Evolutionary conservation across 805 yeast genomes (phyloP).

Genomic region (Monosporozyma solicola): DNA sequence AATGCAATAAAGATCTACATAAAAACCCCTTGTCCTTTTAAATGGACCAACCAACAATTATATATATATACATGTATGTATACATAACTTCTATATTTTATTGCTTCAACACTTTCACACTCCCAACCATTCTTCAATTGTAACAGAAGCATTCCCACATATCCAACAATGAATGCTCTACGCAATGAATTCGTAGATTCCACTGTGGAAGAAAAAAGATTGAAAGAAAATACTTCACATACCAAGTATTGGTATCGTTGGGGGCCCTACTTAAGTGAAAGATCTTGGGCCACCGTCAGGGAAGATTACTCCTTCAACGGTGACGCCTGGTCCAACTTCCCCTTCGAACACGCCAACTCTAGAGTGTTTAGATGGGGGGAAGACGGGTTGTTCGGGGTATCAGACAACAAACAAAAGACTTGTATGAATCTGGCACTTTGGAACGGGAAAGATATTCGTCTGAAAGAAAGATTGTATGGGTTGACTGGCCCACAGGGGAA

Average conservation of each 20-base stretch:
- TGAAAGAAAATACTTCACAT: constrained; percentile 28
- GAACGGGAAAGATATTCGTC: constrained; percentile 80
- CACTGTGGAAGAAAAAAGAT: constrained; percentile 31
- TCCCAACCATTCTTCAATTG: too few relatives aligned
- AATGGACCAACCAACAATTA: too few relatives aligned
- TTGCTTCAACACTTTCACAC: too few relatives aligned
- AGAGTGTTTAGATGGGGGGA: constrained; percentile 93
- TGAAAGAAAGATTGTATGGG: constrained; percentile 83
- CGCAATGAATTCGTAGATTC: constrained; percentile 18
- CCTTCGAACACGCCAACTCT: constrained; percentile 74
- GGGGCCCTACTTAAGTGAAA: constrained; percentile 87
- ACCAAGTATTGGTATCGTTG: constrained; percentile 69
- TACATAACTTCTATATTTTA: neutral
- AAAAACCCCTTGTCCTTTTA: too few relatives aligned
- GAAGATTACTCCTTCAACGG: constrained; percentile 84
- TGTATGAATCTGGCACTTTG: constrained; percentile 76
- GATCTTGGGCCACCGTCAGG: constrained; percentile 81
- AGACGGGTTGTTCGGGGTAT: constrained; percentile 86
- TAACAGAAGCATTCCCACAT: neutral
- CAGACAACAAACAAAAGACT: constrained; percentile 71
- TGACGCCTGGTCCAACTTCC: constrained; percentile 85
- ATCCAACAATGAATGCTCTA: constrained; percentile 11
- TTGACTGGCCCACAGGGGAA: constrained; percentile 90
- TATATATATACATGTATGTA: neutral
- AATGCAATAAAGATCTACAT: neutral